Evolutionary conservation across 2,329 filamentous ascomycete genomes (phyloP).

Genomic region (Colletotrichum spaethianum): DNA sequence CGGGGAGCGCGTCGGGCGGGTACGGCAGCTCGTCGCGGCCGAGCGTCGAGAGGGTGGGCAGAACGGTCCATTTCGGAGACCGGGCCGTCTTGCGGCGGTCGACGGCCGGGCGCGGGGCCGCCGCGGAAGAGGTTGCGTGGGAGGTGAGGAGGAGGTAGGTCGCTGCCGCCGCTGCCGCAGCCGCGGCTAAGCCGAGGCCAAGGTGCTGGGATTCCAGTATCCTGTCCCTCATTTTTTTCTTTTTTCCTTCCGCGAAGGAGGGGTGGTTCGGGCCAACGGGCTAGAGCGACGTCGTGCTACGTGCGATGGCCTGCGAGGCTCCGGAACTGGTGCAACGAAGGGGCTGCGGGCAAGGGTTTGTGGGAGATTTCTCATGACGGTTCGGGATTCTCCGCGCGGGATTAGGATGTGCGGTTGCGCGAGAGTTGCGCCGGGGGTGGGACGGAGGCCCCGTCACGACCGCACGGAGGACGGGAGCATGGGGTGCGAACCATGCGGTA

Average conservation of each 20-base stretch:
- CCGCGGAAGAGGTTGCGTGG: slow-evolving; percentile 43
- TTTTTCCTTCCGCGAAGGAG: background rate
- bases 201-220: slow-evolving; percentile 31
- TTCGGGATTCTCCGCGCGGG: slow-evolving; percentile 2
- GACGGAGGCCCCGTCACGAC: slow-evolving; percentile 9
- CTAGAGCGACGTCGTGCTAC: background rate
- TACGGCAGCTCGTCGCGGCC: slow-evolving; percentile 68
- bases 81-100: slow-evolving; percentile 31
- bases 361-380: background rate
- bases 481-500: background rate
- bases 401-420: background rate
- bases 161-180: slow-evolving; percentile 45
- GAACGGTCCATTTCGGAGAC: slow-evolving; percentile 37
- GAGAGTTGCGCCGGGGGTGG: slow-evolving; percentile 10
- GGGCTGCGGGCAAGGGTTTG: background rate
- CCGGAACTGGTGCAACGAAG: background rate
- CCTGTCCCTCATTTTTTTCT: slow-evolving; percentile 15
- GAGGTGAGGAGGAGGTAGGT: slow-evolving; percentile 53
- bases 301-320: background rate
- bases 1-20: slow-evolving; percentile 78
- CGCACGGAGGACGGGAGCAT: background rate
- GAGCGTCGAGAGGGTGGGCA: slow-evolving; percentile 26
- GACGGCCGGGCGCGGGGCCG: slow-evolving; percentile 25
- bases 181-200: slow-evolving; percentile 34
- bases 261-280: background rate